These are phyloP conservation scores for Sutorius eximius DNA, from an alignment of 1,284 basidiomycete genomes.

Conservation along the genomic window DNA sequence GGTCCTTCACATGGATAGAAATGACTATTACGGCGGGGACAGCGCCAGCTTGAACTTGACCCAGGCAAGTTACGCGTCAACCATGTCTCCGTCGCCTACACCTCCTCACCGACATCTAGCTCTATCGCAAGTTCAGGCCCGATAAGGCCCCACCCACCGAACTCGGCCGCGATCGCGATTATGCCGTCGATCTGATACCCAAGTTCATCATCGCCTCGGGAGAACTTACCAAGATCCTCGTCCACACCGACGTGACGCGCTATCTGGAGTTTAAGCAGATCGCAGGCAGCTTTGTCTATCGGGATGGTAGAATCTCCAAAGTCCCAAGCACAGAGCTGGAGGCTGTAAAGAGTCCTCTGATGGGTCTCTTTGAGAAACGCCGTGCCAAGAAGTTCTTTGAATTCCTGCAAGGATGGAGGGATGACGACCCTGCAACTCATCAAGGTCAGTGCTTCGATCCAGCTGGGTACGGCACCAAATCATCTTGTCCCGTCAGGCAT, in stretches of 20 bases:
- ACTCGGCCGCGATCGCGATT: slow-evolving; percentile 93
- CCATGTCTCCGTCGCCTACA: slow-evolving; percentile 9
- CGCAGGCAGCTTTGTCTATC: slow-evolving; percentile 96
- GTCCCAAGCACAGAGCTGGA: slow-evolving; percentile 98
- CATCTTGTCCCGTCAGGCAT: slow-evolving; percentile 54
- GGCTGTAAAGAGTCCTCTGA: slow-evolving; percentile 90
- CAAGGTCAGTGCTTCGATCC: slow-evolving; percentile 62
- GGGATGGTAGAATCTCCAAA: slow-evolving; percentile 96
- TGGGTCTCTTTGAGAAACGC: slow-evolving; percentile 99
- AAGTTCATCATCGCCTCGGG: slow-evolving; percentile 99
- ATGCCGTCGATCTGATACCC: slow-evolving; percentile 92
- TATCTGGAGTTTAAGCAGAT: slow-evolving; percentile 99
- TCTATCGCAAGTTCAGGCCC: slow-evolving; percentile 94
- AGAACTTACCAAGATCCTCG: slow-evolving; percentile 96
- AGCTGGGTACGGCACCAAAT: slow-evolving; percentile 1
- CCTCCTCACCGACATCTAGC: slow-evolving; percentile 48
- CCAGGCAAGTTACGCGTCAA: slow-evolving; percentile 60
- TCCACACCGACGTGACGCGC: slow-evolving; percentile 98
- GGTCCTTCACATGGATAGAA: slow-evolving; percentile 99
- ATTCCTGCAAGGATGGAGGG: slow-evolving; percentile 95
- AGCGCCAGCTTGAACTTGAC: slow-evolving; percentile 97
- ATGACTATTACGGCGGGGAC: slow-evolving; percentile 99
- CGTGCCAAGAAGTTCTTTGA: slow-evolving; percentile 99
- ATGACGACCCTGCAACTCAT: slow-evolving; percentile 92
- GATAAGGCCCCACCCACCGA: slow-evolving; percentile 70